Base-by-base conservation (phyloP, 2,329 filamentous ascomycete genomes). In the Neofusicoccum kwambonambiense region DNA sequence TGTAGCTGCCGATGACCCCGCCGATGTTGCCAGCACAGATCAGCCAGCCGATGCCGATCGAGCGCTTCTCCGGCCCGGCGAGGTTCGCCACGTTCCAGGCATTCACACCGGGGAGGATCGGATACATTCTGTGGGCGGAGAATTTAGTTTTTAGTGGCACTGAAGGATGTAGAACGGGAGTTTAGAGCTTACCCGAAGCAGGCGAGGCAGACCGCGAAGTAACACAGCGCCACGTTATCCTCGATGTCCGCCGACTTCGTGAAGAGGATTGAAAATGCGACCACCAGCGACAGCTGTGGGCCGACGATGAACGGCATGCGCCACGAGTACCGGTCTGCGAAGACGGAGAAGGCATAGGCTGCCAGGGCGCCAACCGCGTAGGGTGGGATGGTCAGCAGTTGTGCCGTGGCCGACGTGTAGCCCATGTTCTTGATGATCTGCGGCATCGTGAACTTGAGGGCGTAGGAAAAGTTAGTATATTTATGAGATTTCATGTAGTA, bases 141-240 rank as follows among this genome's bases (percentile, higher is more conserved):
- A n/a, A 47, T 9, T 3, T 3, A 9, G 11, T 12, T 47, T 17
- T n/a, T 3, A 11, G 9, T 13, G n/a, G 44, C 44, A 47, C 37
- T 15, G 9, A 9, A 11, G 37, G 13, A 39, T 12, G 37, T 11
- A 9, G 37, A 39, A 15, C 9, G 37, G 11, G 11, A 39, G 11
- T 39, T 6, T 11, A 39, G 15, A 8, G 11, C 54, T 34, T 47
- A 58, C 54, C 79, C 77, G 9, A 78, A 73, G 35, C 74, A 81
- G 0, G 80, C 77, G 4, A 83, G 69, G 44, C 77, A 79, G 35
- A 83, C 76, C 0, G 76, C 79, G 56, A 82, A 81, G 66, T 81
- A 82, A 57, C 78, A 78, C 0, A 78, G 67, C 0, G 73, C 77
- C 11, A 82, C 74, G 58, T 82, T 81, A 19, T 76, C 65, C 17